Base-by-base conservation (phyloP, 1,139 yeast species). In the Blastobotrys raffinosifermentans region DNA sequence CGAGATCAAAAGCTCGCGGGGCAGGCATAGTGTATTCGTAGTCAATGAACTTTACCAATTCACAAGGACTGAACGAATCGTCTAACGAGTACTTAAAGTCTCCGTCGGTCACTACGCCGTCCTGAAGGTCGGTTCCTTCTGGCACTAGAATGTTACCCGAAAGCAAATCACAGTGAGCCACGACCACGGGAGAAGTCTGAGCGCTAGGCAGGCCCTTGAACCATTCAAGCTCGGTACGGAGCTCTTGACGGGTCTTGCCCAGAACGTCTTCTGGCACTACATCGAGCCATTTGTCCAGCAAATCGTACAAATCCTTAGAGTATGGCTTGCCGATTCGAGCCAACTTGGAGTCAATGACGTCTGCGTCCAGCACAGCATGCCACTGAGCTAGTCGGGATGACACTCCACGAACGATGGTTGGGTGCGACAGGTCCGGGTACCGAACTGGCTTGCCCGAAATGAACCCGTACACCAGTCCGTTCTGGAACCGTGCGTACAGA, bases 21-120 rank as follows among this genome's bases (percentile, higher is more conserved):
- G 86, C 85, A 2, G 84, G 83, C 51, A 80, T 69, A 72, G 84
- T 77, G 54, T 83, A 83, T 61, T 83, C 94, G 54, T 82, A 83
- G 56, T 83, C 94, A 36, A 83, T 83, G 52, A 83, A 81, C 19
- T 76, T 69, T 13, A 80, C 69, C 2, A 49, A 41, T 19, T 44
- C 35, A 2, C 50, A 39, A 9, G 78, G 78, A 44, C 72, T 72
- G 27, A 48, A 45, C 8, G 30, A 20, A 29, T 15, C 13, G 20
- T 14, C 16, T 10, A 19, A 17, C 13, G 20, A 9, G 14, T 25
- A 16, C 14, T 16, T 18, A n/a, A 19, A n/a, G 27, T 5, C 25
- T 14, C n/a, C 17, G 14, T 26, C 36, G 15, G 26, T n/a, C 14
- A 22, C 22, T n/a, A 32, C 29, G 38, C 36, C 29, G 29, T 20